phyloP scores from a whole-genome alignment of 163 green algal species.

The Scenedesmus sp. region DNA sequence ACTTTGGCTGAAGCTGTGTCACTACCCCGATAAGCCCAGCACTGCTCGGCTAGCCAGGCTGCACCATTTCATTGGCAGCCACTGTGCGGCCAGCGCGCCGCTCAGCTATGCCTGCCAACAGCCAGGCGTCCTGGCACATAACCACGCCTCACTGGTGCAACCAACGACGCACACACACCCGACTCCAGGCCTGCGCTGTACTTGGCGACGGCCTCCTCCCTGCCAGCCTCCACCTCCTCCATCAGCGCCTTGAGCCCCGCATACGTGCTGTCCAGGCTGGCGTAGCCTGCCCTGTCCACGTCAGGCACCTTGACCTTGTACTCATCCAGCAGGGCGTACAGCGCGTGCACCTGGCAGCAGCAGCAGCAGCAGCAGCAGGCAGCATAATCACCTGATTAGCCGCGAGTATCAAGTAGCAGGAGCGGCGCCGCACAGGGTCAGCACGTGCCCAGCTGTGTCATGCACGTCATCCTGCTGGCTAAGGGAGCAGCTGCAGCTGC shows the following conservation, averaged over 20 bases:
- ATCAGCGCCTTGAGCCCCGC: constrained; percentile 74
- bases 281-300: constrained; percentile 82
- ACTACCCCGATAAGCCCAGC: too few species aligned
- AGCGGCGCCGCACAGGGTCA: too few species aligned
- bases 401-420: too few species aligned
- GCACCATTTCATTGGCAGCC: neutral
- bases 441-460: too few species aligned
- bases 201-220: constrained; percentile 77
- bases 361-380: neutral
- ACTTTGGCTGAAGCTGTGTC: neutral
- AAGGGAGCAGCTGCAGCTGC: neutral
- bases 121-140: neutral
- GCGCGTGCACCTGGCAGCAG: constrained; percentile 71
- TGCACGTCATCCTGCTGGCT: too few species aligned
- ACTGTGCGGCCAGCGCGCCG: neutral
- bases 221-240: constrained; percentile 78
- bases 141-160: too few species aligned
- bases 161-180: constrained; percentile 48
- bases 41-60: neutral
- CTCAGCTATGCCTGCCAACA: neutral
- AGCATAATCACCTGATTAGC: too few species aligned
- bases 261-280: constrained; percentile 79
- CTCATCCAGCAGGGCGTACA: constrained; percentile 86
- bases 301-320: constrained; percentile 76
- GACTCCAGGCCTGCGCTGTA: constrained; percentile 81